Evolutionary conservation across 2,329 filamentous ascomycete species (phyloP), one percentile per base, ranked within the genome.

Genomic region (Decorospora gaudefroyi): DNA sequence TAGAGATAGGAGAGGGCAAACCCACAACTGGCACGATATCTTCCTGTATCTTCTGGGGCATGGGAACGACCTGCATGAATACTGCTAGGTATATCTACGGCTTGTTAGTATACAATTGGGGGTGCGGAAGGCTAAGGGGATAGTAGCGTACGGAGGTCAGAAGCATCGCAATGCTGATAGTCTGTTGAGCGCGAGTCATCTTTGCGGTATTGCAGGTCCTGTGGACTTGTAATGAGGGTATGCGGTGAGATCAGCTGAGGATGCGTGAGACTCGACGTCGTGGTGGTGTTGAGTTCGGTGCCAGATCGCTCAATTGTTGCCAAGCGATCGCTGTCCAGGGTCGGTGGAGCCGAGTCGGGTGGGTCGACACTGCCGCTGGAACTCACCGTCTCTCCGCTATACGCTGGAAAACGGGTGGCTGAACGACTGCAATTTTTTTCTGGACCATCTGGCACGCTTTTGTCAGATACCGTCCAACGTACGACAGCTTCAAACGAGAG

Each of bases 111-210:
- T 32, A n/a, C 28, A 36, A 38, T 51, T 46, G 58, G 3, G 0
- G 12, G 37, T 36, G 15, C 19, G 22, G 16, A 22, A 18, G 27
- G 27, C n/a, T 32, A 42, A 52, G 51, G 37, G 41, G 42, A 40
- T 37, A 42, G n/a, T n/a, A n/a, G 55, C 83, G 62, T 85, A 96
- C 91, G 25, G 91, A 95, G 63, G 88, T 89, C 73, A 93, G 81
- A 61, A 96, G 81, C 64, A 96, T 84, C 65, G 84, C 86, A 65
- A 96, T 80, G 51, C 90, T 95, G 69, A 96, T 85, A 55, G 89
- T 92, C 74, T 97, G 91, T 72, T 89, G 86, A 15, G 93, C 93
- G 74, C 91, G 90, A 59, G 93, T 96, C 93, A 97, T 97, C 55
- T 57, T 85, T 74, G 60, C 50, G 36, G 47, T 37, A 8, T 35